Base-by-base conservation (phyloP, 495 filamentous ascomycete species). In the Podospora fimiseda region DNA sequence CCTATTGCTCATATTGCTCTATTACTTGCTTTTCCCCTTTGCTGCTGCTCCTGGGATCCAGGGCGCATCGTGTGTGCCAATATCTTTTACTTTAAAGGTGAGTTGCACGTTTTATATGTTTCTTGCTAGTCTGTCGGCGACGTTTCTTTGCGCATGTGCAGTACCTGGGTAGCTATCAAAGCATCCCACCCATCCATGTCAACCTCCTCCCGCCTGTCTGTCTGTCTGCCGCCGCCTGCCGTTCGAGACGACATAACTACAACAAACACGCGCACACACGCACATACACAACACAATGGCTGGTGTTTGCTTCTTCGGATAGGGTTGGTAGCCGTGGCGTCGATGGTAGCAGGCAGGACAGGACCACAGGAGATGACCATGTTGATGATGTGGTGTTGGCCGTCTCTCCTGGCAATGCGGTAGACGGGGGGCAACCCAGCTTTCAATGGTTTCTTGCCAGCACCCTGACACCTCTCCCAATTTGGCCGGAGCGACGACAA, bases 51-150 rank as follows among this genome's bases (percentile, higher is more conserved):
- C 67, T 67, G 66, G 64, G 27, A 39, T 60, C 66, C 66, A 66
- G 66, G 69, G 55, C 63, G 68, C 68, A 60, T 48, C 58, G 53
- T 65, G n/a, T n/a, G 64, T 68, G 60, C 60, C 58, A 67, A 63
- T 62, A 68, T 37, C 61, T 42, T 62, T 56, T 62, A 61, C 50
- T 56, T 40, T 51, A 47, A 20, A 58, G 62, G 59, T 64, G 30
- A 62, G 61, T 52, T 23, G 23, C 22, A 14, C 2, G n/a, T 15
- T 47, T 22, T 9, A 4, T 44, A 6, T 14, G 8, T 15, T 14
- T 11, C 6, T 33, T 33, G 27, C 11, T 33, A 33, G 27, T n/a
- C n/a, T n/a, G n/a, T n/a, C n/a, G n/a, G n/a, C n/a, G n/a, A n/a
- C n/a, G n/a, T n/a, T n/a, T n/a, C n/a, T n/a, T n/a, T n/a, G n/a